These are phyloP conservation scores for Yamadazyma atlantica DNA, from an alignment of 1,139 yeast species.

Conservation along the genomic window DNA sequence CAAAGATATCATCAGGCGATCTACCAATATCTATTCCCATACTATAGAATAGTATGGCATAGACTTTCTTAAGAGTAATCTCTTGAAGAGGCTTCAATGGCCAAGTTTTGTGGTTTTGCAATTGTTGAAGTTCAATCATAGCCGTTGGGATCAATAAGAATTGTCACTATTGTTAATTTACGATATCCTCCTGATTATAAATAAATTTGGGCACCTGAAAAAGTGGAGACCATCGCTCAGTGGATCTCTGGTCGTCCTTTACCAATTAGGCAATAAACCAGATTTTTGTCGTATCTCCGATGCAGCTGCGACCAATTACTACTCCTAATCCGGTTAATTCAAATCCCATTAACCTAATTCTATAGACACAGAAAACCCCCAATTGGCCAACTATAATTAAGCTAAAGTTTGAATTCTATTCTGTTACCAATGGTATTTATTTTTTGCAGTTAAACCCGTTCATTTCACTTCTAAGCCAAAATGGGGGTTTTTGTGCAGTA, in stretches of 20 bases:
- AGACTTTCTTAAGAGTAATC: conserved; percentile 65
- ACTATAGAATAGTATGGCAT: conserved; percentile 64
- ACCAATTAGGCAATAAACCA: neutral
- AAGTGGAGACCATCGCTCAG: neutral
- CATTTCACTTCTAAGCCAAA: too few species aligned
- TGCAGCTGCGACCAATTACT: neutral
- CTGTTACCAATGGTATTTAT: neutral
- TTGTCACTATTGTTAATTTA: neutral
- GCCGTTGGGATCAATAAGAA: neutral
- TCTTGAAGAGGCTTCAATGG: conserved; percentile 46
- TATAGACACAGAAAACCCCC: neutral
- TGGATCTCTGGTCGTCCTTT: neutral
- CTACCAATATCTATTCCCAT: conserved; percentile 58
- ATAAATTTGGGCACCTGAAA: neutral
- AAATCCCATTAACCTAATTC: too few species aligned
- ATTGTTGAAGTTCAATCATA: conserved; percentile 1
- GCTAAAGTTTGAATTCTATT: neutral
- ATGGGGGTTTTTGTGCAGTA: too few species aligned
- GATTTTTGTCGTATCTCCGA: neutral
- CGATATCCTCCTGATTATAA: neutral
- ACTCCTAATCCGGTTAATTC: neutral
- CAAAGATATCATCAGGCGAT: conserved; percentile 15
- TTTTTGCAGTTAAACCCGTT: neutral
- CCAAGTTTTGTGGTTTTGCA: conserved; percentile 5
- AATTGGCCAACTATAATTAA: neutral